Conservation (phyloP, 768 basidiomycete species). For the Pleurotus salmoneostramineus region DNA sequence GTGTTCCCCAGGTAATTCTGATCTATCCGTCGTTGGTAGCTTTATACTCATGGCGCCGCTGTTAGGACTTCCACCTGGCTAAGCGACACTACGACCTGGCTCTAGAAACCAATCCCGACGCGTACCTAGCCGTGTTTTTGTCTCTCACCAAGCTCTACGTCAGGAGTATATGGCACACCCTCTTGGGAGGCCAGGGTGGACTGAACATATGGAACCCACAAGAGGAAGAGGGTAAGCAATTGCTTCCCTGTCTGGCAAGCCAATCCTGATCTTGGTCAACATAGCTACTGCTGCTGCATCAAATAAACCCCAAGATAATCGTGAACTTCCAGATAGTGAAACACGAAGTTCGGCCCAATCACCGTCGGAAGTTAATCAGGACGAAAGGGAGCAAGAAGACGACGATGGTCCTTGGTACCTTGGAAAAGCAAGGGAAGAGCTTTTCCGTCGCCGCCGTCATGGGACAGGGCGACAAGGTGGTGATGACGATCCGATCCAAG, state of each 20-base stretch:
- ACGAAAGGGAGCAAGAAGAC: constrained; percentile 38
- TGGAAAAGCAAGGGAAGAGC: constrained; percentile 79
- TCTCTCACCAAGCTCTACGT: constrained; percentile 80
- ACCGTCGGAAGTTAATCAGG: constrained; percentile 21
- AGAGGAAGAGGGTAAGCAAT: constrained; percentile 33
- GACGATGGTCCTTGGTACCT: constrained; percentile 79
- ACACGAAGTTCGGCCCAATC: constrained; percentile 12
- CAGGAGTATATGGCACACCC: constrained; percentile 80
- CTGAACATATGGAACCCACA: constrained; percentile 65
- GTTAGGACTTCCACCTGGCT: constrained; percentile 91
- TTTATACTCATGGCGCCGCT: not conserved
- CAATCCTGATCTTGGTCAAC: constrained; percentile 6
- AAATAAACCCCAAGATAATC: constrained; percentile 19
- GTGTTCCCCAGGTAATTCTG: constrained; percentile 71
- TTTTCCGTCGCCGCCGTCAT: constrained; percentile 50
- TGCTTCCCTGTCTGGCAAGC: constrained; percentile 18
- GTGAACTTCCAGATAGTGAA: constrained; percentile 36
- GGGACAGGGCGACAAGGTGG: constrained; percentile 25
- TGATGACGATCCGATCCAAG: constrained; percentile 75
- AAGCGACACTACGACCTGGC: constrained; percentile 94
- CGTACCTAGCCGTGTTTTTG: constrained; percentile 82
- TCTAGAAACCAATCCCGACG: constrained; percentile 82
- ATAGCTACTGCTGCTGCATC: not conserved
- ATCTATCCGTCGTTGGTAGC: not conserved
- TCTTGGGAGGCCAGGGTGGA: constrained; percentile 67